Base-by-base conservation (phyloP, 2,329 filamentous ascomycete species). In the Fusarium sacchari region DNA sequence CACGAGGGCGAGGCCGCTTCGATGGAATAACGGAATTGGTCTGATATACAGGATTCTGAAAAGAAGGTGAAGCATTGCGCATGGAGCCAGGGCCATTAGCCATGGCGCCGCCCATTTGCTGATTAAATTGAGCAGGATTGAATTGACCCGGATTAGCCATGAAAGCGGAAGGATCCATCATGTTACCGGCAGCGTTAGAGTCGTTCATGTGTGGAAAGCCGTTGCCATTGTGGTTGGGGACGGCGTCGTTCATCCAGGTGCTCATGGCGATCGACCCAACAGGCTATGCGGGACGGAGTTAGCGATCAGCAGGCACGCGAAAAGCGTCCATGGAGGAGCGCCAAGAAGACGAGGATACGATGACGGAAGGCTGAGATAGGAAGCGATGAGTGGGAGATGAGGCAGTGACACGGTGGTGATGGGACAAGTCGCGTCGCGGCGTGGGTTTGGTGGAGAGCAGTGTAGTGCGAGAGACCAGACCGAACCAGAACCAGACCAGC, bases 11-110 rank as follows among this genome's bases (percentile, higher is more conserved):
- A 60, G 93, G 89, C 79, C 96, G 91, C 84, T 98, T 99, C 28
- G 95, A 96, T 66, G 96, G 96, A 76, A 97, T 92, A 79, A 97
- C 91, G 53, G 93, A 88, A 83, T 94, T 96, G 76, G 94, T 94
- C 81, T 95, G 93, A 85, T 96, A 97, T 79, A 90, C 89, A 69
- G 92, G 89, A 79, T 93, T 93, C 79, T 92, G 89, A 82, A 94
- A 96, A 47, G 82, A 91, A 49, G 93, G 93, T 60, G 94, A 95
- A 69, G 91, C 91, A 83, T 94, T 95, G 87, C 94, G 94, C 86
- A 93, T 92, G 79, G 88, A 90, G 84, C 93, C 93, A 80, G 88
- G 90, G 84, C 94, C 93, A 85, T 96, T 96, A 81, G 94, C 93
- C 89, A 96, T 93, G 79, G 64, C 75, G 47, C 83, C 85, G 69